These are phyloP conservation scores for Cenococcum geophilum DNA, from an alignment of 495 filamentous ascomycete species.

Conservation along the genomic window DNA sequence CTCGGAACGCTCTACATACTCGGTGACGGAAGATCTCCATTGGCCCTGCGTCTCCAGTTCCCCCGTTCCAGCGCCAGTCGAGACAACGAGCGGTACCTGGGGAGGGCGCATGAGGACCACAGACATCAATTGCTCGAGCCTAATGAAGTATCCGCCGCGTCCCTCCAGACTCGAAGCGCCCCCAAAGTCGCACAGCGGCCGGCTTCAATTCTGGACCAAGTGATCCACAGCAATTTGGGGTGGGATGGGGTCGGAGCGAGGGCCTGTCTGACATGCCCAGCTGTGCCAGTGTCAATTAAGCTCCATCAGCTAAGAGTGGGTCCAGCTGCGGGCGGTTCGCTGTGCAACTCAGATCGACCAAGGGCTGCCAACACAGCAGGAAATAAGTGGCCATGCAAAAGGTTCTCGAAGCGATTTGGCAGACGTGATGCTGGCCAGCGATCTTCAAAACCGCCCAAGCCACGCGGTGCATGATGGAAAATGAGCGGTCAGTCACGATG, in stretches of 20 bases:
- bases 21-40: too few relatives aligned
- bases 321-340: slow-evolving; percentile 1
- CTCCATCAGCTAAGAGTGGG: not conserved
- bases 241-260: not conserved
- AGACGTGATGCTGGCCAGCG: not conserved
- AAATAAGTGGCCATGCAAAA: not conserved
- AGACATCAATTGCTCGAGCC: too few relatives aligned
- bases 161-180: too few relatives aligned
- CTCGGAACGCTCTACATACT: too few relatives aligned
- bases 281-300: not conserved
- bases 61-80: too few relatives aligned
- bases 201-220: too few relatives aligned
- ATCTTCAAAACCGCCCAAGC: slow-evolving; percentile 1
- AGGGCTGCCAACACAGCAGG: not conserved
- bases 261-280: not conserved
- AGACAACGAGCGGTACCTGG: too few relatives aligned
- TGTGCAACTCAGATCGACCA: slow-evolving; percentile 1
- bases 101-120: too few relatives aligned
- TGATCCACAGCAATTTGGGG: too few relatives aligned
- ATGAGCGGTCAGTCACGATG: slow-evolving; percentile 7
- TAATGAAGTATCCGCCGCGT: too few relatives aligned
- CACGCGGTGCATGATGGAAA: slow-evolving; percentile 3
- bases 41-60: too few relatives aligned
- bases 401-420: not conserved
- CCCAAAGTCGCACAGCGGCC: too few relatives aligned